phyloP scores from a whole-genome alignment of 805 yeast genomes.

The Kuraishia ogatae region DNA sequence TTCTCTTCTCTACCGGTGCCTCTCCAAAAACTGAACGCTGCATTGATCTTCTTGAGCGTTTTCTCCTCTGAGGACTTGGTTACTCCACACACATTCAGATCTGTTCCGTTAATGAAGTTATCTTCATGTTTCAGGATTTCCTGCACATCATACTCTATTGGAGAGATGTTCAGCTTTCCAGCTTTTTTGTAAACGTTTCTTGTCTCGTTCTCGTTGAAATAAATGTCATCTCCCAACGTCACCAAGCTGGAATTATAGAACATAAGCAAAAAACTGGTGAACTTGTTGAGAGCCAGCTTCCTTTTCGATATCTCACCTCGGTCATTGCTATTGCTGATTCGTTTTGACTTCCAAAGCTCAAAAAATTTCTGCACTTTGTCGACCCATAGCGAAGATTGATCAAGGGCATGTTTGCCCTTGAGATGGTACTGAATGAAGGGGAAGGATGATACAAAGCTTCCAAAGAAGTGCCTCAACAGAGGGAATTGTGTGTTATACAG shows the following conservation, averaged over 20 bases:
- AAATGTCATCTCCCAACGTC: conserved; percentile 46
- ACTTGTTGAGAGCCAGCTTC: conserved; percentile 48
- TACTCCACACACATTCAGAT: conserved; percentile 65
- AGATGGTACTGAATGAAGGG: conserved; percentile 59
- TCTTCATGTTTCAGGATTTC: conserved; percentile 18
- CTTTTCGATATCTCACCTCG: conserved; percentile 70
- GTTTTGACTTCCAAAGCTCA: conserved; percentile 67
- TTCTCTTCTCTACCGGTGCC: background rate
- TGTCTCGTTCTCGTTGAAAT: conserved; percentile 27
- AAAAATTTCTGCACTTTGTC: conserved; percentile 71
- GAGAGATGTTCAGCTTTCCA: conserved; percentile 18
- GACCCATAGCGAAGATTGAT: conserved; percentile 52
- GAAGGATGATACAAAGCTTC: conserved; percentile 53
- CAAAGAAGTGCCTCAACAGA: conserved; percentile 55
- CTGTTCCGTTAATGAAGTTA: conserved; percentile 45
- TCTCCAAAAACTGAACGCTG: background rate
- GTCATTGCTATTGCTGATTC: conserved; percentile 66
- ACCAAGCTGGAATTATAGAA: conserved; percentile 71
- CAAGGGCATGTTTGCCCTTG: conserved; percentile 3
- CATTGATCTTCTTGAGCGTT: conserved; percentile 4
- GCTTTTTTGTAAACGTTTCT: conserved; percentile 30
- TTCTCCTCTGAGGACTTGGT: conserved; percentile 22
- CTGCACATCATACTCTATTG: conserved; percentile 9
- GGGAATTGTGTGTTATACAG: conserved; percentile 44
- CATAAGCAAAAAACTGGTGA: conserved; percentile 55